phyloP scores from a whole-genome alignment of 305 asterid genomes.

The Fraxinus dipetala region DNA sequence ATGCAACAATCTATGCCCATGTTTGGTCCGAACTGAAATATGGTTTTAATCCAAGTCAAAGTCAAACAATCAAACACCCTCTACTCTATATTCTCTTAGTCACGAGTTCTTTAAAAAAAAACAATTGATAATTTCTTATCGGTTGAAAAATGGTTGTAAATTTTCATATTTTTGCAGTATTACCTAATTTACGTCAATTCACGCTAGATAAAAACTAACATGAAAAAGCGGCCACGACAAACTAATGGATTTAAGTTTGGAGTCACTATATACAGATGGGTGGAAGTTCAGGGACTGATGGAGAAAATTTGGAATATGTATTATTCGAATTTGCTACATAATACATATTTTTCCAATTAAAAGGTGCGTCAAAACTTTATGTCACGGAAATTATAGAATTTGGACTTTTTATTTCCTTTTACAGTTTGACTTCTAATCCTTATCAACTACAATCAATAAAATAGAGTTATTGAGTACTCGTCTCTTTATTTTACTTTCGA shows the following conservation, averaged over 20 bases:
- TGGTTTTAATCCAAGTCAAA: too few species aligned
- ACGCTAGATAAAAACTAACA: not conserved
- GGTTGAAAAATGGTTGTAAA: not conserved
- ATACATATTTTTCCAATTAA: not conserved
- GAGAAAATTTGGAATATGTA: not conserved
- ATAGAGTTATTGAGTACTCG: not conserved
- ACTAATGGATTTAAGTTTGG: not conserved
- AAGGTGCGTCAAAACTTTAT: not conserved
- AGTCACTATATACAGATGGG: not conserved
- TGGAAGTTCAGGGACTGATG: not conserved
- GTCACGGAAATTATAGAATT: not conserved
- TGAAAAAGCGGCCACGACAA: not conserved
- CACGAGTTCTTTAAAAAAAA: not conserved
- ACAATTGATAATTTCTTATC: not conserved
- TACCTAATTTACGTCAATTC: not conserved
- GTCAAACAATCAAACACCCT: too few species aligned
- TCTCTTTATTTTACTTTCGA: not conserved
- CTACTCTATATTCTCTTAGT: not conserved
- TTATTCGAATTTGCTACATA: not conserved
- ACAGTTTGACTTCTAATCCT: not conserved
- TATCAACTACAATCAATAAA: not conserved
- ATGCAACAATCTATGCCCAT: too few species aligned
- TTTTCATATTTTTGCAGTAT: not conserved
- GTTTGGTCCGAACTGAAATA: too few species aligned
- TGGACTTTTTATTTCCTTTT: not conserved